phyloP scores from a whole-genome alignment of 768 basidiomycete genomes.

The Auricularia auricula-judae region DNA sequence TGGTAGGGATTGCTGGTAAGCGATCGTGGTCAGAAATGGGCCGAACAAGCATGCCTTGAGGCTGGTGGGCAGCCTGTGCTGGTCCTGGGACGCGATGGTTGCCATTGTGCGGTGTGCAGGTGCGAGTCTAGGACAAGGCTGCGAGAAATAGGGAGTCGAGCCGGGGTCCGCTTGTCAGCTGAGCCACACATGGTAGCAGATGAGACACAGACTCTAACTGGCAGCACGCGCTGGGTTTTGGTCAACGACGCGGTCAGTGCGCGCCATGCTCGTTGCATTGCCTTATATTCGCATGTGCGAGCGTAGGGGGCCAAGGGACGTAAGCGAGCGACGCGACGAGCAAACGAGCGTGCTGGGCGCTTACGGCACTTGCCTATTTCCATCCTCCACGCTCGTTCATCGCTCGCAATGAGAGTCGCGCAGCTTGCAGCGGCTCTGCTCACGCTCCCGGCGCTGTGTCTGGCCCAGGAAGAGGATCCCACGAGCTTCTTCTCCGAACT shows the following conservation, averaged over 20 bases:
- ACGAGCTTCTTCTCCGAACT: slow-evolving; percentile 57
- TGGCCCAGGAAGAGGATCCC: slow-evolving; percentile 11
- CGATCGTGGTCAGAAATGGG: not conserved
- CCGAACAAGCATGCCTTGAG: not conserved
- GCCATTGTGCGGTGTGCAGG: not conserved
- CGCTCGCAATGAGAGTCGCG: not conserved
- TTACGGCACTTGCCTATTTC: not conserved
- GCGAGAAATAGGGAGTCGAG: not conserved
- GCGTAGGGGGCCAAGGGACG: too few species aligned
- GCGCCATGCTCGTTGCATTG: not conserved
- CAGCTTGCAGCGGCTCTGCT: not conserved
- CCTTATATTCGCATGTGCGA: too few species aligned
- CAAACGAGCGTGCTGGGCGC: not conserved
- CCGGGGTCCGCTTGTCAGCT: too few species aligned
- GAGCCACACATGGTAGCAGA: too few species aligned
- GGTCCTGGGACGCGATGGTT: not conserved
- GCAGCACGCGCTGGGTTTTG: not conserved
- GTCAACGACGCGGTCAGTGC: not conserved
- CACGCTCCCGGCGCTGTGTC: slow-evolving; percentile 4
- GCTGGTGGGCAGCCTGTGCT: not conserved
- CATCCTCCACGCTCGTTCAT: not conserved
- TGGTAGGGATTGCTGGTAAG: slow-evolving; percentile 6
- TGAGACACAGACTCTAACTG: too few species aligned
- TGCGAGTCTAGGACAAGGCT: not conserved
- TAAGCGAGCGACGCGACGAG: too few species aligned